These are phyloP conservation scores for Coemansia sp. DNA, from an alignment of 371 early-diverging fungal genomes.

Conservation along the genomic window DNA sequence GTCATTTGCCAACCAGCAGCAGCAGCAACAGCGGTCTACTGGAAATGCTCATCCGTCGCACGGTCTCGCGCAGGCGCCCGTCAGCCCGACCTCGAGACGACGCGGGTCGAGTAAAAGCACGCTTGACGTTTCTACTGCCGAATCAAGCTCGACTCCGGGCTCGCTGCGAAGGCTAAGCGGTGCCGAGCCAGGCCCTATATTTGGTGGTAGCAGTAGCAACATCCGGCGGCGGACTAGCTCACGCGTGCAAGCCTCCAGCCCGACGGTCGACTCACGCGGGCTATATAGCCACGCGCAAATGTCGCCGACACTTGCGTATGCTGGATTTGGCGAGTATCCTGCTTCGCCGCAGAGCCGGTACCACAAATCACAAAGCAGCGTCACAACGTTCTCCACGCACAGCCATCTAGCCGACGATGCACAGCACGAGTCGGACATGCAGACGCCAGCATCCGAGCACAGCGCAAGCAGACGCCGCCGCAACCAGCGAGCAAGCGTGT, in stretches of 20 bases:
- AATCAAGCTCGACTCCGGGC: not conserved
- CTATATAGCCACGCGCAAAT: slow-evolving; percentile 8
- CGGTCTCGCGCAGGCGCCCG: not conserved
- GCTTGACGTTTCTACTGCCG: not conserved
- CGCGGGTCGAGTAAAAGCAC: slow-evolving; percentile 5
- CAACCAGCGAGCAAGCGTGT: slow-evolving; percentile 7
- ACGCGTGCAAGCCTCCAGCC: slow-evolving; percentile 9
- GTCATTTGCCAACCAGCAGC: slow-evolving; percentile 34
- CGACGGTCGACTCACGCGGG: slow-evolving; percentile 2
- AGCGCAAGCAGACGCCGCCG: slow-evolving; percentile 9
- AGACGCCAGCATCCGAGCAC: slow-evolving; percentile 2
- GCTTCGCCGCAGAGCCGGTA: not conserved
- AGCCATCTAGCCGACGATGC: slow-evolving; percentile 6
- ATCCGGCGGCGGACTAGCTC: slow-evolving; percentile 6
- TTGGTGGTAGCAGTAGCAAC: slow-evolving; percentile 5
- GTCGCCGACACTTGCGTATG: not conserved
- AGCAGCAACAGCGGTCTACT: not conserved
- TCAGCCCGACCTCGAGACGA: not conserved
- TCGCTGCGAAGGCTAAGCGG: not conserved
- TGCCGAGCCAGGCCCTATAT: not conserved
- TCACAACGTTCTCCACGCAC: slow-evolving; percentile 20
- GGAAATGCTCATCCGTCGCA: not conserved
- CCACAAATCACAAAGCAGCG: slow-evolving; percentile 10
- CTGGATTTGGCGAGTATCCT: not conserved
- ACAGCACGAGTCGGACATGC: slow-evolving; percentile 7